Percentiles rank a stretch among this genome's conserved stretches.
Evolutionary conservation across 2,329 filamentous ascomycete genomes (phyloP).

Genomic region (Botrytis tulipae): DNA sequence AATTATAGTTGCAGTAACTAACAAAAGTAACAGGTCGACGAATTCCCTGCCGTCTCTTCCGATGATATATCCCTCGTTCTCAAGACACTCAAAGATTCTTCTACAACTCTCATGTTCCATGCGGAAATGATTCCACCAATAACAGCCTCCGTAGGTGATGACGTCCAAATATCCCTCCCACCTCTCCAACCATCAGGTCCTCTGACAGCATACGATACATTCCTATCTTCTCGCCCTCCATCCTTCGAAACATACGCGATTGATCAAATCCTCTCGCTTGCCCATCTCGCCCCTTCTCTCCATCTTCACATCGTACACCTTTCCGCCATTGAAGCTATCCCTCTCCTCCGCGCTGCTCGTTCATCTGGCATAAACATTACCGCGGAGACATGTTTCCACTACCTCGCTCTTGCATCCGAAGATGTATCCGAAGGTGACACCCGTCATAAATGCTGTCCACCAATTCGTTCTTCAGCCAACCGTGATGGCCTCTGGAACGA

Average conservation of each 20-base stretch:
- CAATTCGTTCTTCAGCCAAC: slow-evolving; percentile 64
- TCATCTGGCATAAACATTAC: slow-evolving; percentile 65
- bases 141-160: slow-evolving; percentile 73
- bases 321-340: slow-evolving; percentile 66
- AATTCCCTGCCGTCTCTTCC: slow-evolving; percentile 88
- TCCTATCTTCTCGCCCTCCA: slow-evolving; percentile 85
- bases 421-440: slow-evolving; percentile 66
- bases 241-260: slow-evolving; percentile 90
- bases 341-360: slow-evolving; percentile 61
- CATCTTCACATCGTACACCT: slow-evolving; percentile 84
- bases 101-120: slow-evolving; percentile 97
- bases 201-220: slow-evolving; percentile 79
- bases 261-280: slow-evolving; percentile 78
- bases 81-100: slow-evolving; percentile 71
- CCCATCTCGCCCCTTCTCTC: slow-evolving; percentile 75
- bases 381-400: slow-evolving; percentile 77
- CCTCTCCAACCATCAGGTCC: slow-evolving; percentile 70
- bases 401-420: slow-evolving; percentile 66
- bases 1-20: slow-evolving; percentile 17
- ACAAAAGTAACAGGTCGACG: slow-evolving; percentile 65
- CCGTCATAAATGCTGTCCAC: slow-evolving; percentile 71
- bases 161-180: slow-evolving; percentile 66
- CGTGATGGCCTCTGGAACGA: slow-evolving; percentile 73
- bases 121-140: slow-evolving; percentile 97
- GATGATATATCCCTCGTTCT: slow-evolving; percentile 78